Evolutionary conservation across 2,329 filamentous ascomycete genomes (phyloP).

Genomic region (Cytospora piceicola): DNA sequence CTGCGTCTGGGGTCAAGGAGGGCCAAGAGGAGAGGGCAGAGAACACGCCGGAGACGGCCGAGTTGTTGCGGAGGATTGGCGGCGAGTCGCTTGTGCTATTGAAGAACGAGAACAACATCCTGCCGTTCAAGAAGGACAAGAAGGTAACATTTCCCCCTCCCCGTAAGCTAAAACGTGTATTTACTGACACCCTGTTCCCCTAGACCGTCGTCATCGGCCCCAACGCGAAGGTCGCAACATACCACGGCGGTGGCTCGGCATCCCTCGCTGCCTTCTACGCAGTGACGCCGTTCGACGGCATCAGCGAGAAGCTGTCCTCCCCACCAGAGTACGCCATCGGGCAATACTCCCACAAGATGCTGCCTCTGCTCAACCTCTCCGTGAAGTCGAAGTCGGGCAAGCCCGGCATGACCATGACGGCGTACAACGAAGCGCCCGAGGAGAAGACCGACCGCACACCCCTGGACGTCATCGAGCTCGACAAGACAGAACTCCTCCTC

Average conservation of each 20-base stretch:
- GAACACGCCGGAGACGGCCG: conserved; percentile 65
- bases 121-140: conserved; percentile 67
- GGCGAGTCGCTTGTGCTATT: conserved; percentile 73
- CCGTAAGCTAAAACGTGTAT: neutral
- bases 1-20: conserved; percentile 57
- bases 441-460: conserved; percentile 47
- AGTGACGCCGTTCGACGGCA: conserved; percentile 73
- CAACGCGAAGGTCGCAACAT: conserved; percentile 59
- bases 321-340: conserved; percentile 60
- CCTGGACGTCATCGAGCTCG: conserved; percentile 54
- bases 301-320: conserved; percentile 55
- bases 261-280: conserved; percentile 66
- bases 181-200: neutral
- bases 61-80: conserved; percentile 66
- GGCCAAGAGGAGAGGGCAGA: conserved; percentile 56
- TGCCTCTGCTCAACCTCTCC: conserved; percentile 60
- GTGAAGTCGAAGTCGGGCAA: conserved; percentile 57
- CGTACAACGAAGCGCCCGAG: conserved; percentile 62
- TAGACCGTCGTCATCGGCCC: conserved; percentile 60
- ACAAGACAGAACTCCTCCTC: conserved; percentile 54
- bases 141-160: conserved; percentile 44
- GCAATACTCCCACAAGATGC: conserved; percentile 66
- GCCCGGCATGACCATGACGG: conserved; percentile 63
- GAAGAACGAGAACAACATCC: conserved; percentile 68
- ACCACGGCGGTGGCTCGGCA: conserved; percentile 69